These are phyloP conservation scores for Aspergillus campestris DNA, from an alignment of 495 filamentous ascomycete genomes.

Conservation along the genomic window DNA sequence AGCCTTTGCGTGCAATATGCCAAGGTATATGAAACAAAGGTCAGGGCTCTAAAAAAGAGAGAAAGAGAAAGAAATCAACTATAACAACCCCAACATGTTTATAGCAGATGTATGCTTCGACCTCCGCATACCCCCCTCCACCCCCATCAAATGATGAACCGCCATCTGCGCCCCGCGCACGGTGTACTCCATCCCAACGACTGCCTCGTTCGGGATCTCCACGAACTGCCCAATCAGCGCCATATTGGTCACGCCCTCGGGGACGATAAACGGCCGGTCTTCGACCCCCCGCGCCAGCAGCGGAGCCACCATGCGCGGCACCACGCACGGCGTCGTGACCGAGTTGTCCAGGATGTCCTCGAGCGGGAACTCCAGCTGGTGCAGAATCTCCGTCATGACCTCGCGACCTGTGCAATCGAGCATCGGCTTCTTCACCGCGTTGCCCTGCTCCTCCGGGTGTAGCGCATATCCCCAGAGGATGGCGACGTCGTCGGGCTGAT, in stretches of 20 bases:
- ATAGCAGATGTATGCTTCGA: conserved; percentile 8
- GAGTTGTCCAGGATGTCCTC: conserved; percentile 11
- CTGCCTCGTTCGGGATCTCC: conserved; percentile 31
- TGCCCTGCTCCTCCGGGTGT: conserved; percentile 21
- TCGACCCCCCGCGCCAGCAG: conserved; percentile 17
- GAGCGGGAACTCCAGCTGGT: conserved; percentile 19
- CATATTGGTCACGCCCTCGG: conserved; percentile 26
- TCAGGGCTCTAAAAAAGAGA: too few relatives aligned
- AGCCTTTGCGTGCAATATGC: neutral
- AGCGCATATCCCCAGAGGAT: conserved; percentile 36
- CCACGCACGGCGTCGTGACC: conserved; percentile 30
- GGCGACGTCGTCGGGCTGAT: conserved; percentile 20
- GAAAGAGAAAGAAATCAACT: neutral
- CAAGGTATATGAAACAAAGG: too few relatives aligned
- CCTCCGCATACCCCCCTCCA: conserved; percentile 3
- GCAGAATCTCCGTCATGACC: conserved; percentile 30
- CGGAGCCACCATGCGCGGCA: conserved; percentile 19
- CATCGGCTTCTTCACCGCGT: conserved; percentile 35
- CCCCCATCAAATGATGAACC: conserved; percentile 23
- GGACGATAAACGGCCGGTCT: conserved; percentile 32
- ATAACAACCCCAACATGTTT: conserved; percentile 6
- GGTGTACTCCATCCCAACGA: conserved; percentile 36
- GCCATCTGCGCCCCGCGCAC: conserved; percentile 36
- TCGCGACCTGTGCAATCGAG: conserved; percentile 30
- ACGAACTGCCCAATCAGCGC: conserved; percentile 37